Evolutionary conservation across 805 yeast genomes (phyloP).

Genomic region (Ogataea angusta): DNA sequence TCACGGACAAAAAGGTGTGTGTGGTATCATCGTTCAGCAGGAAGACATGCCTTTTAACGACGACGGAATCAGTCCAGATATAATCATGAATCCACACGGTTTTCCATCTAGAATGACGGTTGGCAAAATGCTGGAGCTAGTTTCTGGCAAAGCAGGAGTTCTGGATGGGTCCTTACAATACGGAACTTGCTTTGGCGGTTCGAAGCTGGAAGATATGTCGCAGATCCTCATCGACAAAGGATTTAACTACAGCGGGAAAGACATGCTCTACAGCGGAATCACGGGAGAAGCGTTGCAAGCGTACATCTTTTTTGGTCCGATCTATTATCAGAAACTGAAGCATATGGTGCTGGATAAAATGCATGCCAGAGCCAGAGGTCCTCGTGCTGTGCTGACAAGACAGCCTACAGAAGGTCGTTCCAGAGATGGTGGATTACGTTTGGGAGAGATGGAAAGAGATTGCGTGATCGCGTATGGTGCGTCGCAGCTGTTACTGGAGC

Average conservation of each 20-base stretch:
- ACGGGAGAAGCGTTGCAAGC: slow-evolving; percentile 98
- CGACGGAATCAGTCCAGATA: slow-evolving; percentile 88
- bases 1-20: slow-evolving; percentile 99
- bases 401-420: slow-evolving; percentile 99
- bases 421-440: slow-evolving; percentile 96
- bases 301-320: slow-evolving; percentile 97
- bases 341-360: slow-evolving; percentile 98
- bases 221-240: slow-evolving; percentile 86
- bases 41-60: slow-evolving; percentile 97
- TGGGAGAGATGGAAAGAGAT: slow-evolving; percentile 99
- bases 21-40: slow-evolving; percentile 96
- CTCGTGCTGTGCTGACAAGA: slow-evolving; percentile 94
- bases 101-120: slow-evolving; percentile 99
- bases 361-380: slow-evolving; percentile 99
- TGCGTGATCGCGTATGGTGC: slow-evolving; percentile 99
- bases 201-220: slow-evolving; percentile 94
- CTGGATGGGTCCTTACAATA: slow-evolving; percentile 86
- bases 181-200: slow-evolving; percentile 98
- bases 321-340: slow-evolving; percentile 95
- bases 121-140: slow-evolving; percentile 95
- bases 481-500: slow-evolving; percentile 85
- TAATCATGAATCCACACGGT: slow-evolving; percentile 98
- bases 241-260: slow-evolving; percentile 92
- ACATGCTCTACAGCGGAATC: slow-evolving; percentile 94
- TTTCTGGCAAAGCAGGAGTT: slow-evolving; percentile 97